phyloP scores from a whole-genome alignment of 2,329 filamentous ascomycete species.

The Aureobasidium subglaciale region DNA sequence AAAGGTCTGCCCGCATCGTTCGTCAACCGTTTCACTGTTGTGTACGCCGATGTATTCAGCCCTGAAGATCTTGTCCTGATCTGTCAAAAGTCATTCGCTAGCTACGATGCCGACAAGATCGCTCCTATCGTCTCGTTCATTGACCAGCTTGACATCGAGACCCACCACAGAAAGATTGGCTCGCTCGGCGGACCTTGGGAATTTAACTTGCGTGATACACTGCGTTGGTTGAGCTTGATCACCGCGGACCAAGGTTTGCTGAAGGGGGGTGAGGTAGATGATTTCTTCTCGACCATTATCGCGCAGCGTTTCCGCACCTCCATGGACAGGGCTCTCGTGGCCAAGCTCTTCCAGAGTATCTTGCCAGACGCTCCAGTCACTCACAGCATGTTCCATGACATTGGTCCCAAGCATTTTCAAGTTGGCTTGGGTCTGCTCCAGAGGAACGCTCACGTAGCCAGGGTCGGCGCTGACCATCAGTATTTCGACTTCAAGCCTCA shows the following conservation, averaged over 20 bases:
- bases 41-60: constrained; percentile 87
- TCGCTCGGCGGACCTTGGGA: constrained; percentile 75
- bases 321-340: constrained; percentile 59
- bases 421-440: constrained; percentile 68
- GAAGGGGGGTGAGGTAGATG: constrained; percentile 51
- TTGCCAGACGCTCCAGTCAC: constrained; percentile 45
- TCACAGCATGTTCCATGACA: constrained; percentile 62
- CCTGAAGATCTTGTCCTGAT: constrained; percentile 76
- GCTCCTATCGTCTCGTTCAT: constrained; percentile 70
- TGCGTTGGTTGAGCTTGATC: constrained; percentile 76
- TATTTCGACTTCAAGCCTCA: constrained; percentile 31
- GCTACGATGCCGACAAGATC: constrained; percentile 52
- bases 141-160: constrained; percentile 67
- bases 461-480: background rate
- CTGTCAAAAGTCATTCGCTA: constrained; percentile 68
- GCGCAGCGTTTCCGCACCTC: constrained; percentile 76
- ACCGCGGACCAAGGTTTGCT: constrained; percentile 55
- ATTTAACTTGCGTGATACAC: constrained; percentile 84
- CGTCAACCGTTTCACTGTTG: constrained; percentile 95
- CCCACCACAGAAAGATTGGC: constrained; percentile 48
- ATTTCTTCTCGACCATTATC: constrained; percentile 78
- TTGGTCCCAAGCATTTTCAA: constrained; percentile 61
- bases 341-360: constrained; percentile 57
- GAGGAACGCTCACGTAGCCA: constrained; percentile 41
- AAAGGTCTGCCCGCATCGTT: constrained; percentile 94